Evolutionary conservation across 352 stramenopile species (phyloP), one percentile per base, ranked within the genome.

Genomic region (Plasmopara viticola): DNA sequence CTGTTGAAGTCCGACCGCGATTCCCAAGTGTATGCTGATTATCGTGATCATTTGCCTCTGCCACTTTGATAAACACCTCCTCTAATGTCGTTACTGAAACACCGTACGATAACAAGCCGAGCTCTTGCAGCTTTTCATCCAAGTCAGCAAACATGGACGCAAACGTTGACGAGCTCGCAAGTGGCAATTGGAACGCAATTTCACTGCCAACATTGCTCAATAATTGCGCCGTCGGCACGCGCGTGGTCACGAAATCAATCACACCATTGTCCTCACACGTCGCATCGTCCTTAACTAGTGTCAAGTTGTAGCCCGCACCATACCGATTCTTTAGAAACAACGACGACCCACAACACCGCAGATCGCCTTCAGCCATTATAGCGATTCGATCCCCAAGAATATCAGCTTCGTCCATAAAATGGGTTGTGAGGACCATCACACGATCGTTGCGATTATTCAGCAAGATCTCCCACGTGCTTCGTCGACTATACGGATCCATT

Each of bases 361-460:
- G 49, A 35, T 85, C 64, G n/a, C 91, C 85, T 52, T 92, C 68
- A 9, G 82, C 68, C 85, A 95, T 94, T 39, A 95, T 90, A 2
- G 80, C 74, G 31, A 95, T 89, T 10, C 81, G 74, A 42, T 95
- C 84, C 13, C 73, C 79, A 7, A 97, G 60, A 28, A 92, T 71
- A 45, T 97, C 85, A 0, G 86, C 84, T 58, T 97, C 89, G 34
- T 80, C 91, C 91, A 98, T 97, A 52, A 97, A 98, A 55, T 98
- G 95, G 15, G 90, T 98, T 12, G 87, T 97, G 10, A 97, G 49
- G 25, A 97, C 64, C 53, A 96, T 94, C 31, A 91, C 61, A 28
- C 74, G 68, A 42, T 77, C 68, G 45, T 80, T 62, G 13, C 74
- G 62, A 34, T 72, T 76, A 62, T 81, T 80, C 33, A 82, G 44